These are phyloP conservation scores for Opeltia flavorubescens DNA, from an alignment of 495 filamentous ascomycete genomes.

Conservation along the genomic window DNA sequence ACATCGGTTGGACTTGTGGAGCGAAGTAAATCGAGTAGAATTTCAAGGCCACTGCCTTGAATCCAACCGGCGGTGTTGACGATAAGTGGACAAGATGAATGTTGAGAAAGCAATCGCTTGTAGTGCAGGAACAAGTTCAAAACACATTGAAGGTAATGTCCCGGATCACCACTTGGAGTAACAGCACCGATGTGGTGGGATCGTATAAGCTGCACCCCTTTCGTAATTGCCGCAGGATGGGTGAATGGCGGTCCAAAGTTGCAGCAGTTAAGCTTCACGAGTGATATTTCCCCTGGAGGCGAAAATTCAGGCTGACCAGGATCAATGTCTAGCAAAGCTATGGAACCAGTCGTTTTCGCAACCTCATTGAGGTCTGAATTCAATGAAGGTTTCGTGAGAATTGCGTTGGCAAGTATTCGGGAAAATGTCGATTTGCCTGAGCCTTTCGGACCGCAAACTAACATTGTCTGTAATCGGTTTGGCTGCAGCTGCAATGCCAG, in stretches of 20 bases:
- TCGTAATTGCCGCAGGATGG: constrained; percentile 37
- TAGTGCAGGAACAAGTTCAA: constrained; percentile 57
- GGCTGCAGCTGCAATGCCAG: constrained; percentile 15
- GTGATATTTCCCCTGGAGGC: constrained; percentile 61
- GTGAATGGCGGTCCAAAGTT: constrained; percentile 65
- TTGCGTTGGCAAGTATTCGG: constrained; percentile 57
- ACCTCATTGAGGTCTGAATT: constrained; percentile 19
- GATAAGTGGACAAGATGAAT: constrained; percentile 45
- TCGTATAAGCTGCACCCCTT: constrained; percentile 33
- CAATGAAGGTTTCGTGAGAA: constrained; percentile 38
- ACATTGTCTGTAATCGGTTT: constrained; percentile 28
- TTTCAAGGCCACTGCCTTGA: constrained; percentile 57
- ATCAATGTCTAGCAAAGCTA: constrained; percentile 67
- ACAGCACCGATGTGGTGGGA: constrained; percentile 61
- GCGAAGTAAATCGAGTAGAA: constrained; percentile 48
- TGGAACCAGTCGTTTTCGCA: constrained; percentile 25
- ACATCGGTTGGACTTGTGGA: constrained; percentile 40
- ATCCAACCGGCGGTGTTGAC: constrained; percentile 81
- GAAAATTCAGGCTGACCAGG: constrained; percentile 75
- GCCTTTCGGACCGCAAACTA: constrained; percentile 67
- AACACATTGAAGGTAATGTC: constrained; percentile 53
- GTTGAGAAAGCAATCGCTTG: constrained; percentile 26
- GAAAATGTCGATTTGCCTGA: constrained; percentile 82
- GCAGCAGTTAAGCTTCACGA: constrained; percentile 46
- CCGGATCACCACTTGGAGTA: constrained; percentile 54